Evolutionary conservation across 1,284 basidiomycete genomes (phyloP), one percentile per base, ranked within the genome.

Genomic region (Malassezia equina): DNA sequence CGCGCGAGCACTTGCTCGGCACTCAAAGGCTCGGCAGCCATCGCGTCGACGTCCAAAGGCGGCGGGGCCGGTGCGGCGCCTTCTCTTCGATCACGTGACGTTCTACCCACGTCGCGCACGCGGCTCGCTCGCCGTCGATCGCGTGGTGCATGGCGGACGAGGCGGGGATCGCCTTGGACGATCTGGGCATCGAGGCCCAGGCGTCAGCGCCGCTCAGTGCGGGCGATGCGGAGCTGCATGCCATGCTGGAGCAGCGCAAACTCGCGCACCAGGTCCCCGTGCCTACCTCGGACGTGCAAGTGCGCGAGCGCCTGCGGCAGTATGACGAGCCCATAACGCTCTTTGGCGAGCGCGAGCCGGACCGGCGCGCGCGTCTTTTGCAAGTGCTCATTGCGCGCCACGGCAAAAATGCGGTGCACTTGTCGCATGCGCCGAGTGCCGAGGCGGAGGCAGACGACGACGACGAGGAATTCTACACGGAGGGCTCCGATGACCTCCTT

Each of bases 321-420:
- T 85, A 94, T 60, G 90, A 88, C 27, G 88, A 98, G 75, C 94
- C 94, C 29, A 90, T 95, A 62, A 96, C 90, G 6, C 80, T 96
- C 31, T 99, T 98, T 66, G 94, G 90, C 55, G 94, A 99, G 81
- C 84, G 79, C 58, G 78, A 79, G 4, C 79, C 79, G 49, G 80
- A 82, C 59, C 65, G 94, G 61, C 79, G 94, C 75, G 91, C 95
- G 77, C 88, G 94, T 78, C 79, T 99, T 60, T 88, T 90, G 62
- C 86, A 90, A 76, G 83, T 95, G 1, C 79, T 94, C 11, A 48
- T 90, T 87, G 44, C 86, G 89, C 84, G 43, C 80, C 83, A 60
- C 58, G 24, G 64, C 52, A n/a, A 52, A 50, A 44, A 58, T 58
- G 42, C 36, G 11, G 51, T 60, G 32, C 17, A 54, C 59, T 2